These are phyloP conservation scores for Asterophora lycoperdoides DNA, from an alignment of 768 basidiomycete genomes.

Conservation along the genomic window DNA sequence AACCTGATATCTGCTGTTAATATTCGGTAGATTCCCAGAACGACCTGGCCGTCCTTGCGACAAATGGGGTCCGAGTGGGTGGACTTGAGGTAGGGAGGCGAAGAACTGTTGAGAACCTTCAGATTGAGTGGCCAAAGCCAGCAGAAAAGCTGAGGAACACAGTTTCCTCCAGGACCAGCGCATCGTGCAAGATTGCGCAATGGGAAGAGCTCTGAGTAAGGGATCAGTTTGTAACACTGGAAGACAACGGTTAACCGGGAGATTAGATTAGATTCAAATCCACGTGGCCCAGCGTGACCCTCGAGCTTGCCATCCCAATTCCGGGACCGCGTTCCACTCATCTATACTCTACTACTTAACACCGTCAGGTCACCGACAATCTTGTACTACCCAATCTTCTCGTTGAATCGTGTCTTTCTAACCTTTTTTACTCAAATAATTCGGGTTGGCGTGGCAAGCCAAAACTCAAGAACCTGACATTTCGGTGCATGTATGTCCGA, in stretches of 20 bases:
- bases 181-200: not conserved
- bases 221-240: too few species aligned
- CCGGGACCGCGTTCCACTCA: too few species aligned
- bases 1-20: not conserved
- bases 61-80: not conserved
- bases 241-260: too few species aligned
- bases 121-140: not conserved
- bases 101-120: not conserved
- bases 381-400: too few species aligned
- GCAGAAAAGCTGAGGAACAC: not conserved
- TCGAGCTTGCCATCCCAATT: too few species aligned
- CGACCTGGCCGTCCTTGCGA: not conserved
- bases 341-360: too few species aligned
- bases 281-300: too few species aligned
- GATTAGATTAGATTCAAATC: too few species aligned
- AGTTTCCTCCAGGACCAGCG: not conserved
- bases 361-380: too few species aligned
- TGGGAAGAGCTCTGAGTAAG: too few species aligned
- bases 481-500: conserved; percentile 16
- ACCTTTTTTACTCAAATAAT: too few species aligned
- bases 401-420: too few species aligned
- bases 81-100: not conserved
- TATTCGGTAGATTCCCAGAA: not conserved
- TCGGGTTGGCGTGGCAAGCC: not conserved
- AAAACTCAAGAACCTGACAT: not conserved